Evolutionary conservation across 169 alveolate species (phyloP).

Genomic region (Plasmodium falciparum): DNA sequence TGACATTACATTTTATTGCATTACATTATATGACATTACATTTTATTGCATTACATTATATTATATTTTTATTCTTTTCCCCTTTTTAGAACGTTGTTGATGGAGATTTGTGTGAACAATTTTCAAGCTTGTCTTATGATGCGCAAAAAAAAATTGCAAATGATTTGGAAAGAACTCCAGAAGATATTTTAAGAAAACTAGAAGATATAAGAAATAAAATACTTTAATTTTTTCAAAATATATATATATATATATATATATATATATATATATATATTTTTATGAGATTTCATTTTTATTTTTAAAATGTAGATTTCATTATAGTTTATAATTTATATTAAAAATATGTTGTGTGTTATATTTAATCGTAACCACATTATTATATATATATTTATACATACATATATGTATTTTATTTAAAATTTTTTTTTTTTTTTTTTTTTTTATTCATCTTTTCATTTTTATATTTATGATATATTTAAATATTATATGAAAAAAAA

Average conservation of each 20-base stretch:
- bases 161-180: conserved; percentile 94
- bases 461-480: too few relatives aligned
- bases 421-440: too few relatives aligned
- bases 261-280: not conserved
- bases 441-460: too few relatives aligned
- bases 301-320: not conserved
- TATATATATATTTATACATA: not conserved
- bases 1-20: too few relatives aligned
- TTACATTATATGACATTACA: too few relatives aligned
- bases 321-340: too few relatives aligned
- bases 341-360: too few relatives aligned
- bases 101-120: conserved; percentile 98
- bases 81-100: conserved; percentile 92
- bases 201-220: conserved; percentile 95
- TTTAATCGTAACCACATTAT: too few relatives aligned
- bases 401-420: not conserved
- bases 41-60: too few relatives aligned
- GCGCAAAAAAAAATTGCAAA: conserved; percentile 92
- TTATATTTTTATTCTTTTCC: too few relatives aligned
- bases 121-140: conserved; percentile 84
- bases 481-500: too few relatives aligned
- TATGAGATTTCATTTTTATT: conserved; percentile 3
- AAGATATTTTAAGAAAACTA: conserved; percentile 94
- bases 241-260: too few relatives aligned
- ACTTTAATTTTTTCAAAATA: conserved; percentile 79